Evolutionary conservation across 257 asterid genomes (phyloP).

Genomic region (Plantago ovata): DNA sequence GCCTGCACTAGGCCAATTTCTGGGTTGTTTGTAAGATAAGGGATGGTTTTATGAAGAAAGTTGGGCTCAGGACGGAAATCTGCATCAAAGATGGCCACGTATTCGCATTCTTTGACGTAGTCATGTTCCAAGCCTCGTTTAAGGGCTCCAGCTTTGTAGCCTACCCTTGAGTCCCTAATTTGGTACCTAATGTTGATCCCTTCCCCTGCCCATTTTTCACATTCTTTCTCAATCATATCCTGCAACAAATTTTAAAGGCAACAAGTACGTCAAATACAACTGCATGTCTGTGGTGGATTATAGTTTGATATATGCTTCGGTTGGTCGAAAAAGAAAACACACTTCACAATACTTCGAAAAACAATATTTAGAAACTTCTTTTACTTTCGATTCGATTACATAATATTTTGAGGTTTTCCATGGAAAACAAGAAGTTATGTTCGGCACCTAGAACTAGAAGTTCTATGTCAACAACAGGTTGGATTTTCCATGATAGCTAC

Average conservation of each 20-base stretch:
- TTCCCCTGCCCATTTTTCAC: slow-evolving; percentile 21
- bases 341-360: no score
- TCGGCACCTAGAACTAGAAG: no score
- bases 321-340: no score
- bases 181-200: slow-evolving; percentile 22
- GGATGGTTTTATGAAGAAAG: slow-evolving; percentile 41
- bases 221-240: slow-evolving; percentile 18
- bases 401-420: no score
- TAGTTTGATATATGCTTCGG: no score
- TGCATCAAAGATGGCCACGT: slow-evolving; percentile 48
- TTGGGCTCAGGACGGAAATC: slow-evolving; percentile 48
- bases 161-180: slow-evolving; percentile 43
- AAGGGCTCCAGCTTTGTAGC: slow-evolving; percentile 55
- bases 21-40: slow-evolving; percentile 36
- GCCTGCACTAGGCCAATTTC: slow-evolving; percentile 36
- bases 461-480: no score
- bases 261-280: slow-evolving; percentile 8
- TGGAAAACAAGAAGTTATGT: no score
- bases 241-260: slow-evolving; percentile 9
- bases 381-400: no score
- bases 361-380: no score
- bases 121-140: slow-evolving; percentile 38
- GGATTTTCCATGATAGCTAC: no score
- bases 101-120: slow-evolving; percentile 49
- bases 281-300: not conserved